Base-by-base conservation (phyloP, 805 yeast genomes). In the Starmerella apis region DNA sequence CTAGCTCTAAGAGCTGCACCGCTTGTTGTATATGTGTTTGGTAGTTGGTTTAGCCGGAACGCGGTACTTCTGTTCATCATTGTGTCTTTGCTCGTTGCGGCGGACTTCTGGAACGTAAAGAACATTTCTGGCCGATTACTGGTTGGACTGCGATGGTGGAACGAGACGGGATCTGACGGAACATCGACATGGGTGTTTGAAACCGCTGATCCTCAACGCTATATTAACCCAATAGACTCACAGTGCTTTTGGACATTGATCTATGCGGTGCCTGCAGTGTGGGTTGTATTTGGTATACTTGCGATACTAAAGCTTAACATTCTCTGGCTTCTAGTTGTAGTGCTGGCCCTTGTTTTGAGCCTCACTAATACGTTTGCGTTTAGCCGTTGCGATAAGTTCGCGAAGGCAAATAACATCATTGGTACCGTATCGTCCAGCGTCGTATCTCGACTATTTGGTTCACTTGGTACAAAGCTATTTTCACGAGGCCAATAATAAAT, bases 81-180 rank as follows among this genome's bases (percentile, higher is more conserved):
- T 5, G 80, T 86, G 20, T 78, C 88, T 2, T 68, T 92, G 16
- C 68, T 87, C 18, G 72, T 86, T 19, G 84, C 95, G 0, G 86
- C 86, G 1, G 98, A 90, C 65, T 90, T 90, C 62, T 90, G 96
- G 94, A 83, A 85, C 62, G 79, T 86, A 22, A 92, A 90, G 63
- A 90, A 90, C 65, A 83, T 90, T 23, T 73, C 94, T 19, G 98
- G 98, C 1, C 71, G 97, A 51, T 74, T 86, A 50, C 67, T 90
- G 49, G 96, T 92, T 4, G 97, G 96, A 0, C 72, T 92, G 56
- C 54, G 74, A 56, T 90, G 98, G 98, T 90, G 97, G 96, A 92
- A 90, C 63, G 96, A 90, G 63, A 73, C 87, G 0, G 71, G 75
- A 25, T 71, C 69, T 18, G 64, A 74, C 8, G 86, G 86, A 1